phyloP scores from a whole-genome alignment of 2,329 filamentous ascomycete genomes.

The Clarireedia sp. region DNA sequence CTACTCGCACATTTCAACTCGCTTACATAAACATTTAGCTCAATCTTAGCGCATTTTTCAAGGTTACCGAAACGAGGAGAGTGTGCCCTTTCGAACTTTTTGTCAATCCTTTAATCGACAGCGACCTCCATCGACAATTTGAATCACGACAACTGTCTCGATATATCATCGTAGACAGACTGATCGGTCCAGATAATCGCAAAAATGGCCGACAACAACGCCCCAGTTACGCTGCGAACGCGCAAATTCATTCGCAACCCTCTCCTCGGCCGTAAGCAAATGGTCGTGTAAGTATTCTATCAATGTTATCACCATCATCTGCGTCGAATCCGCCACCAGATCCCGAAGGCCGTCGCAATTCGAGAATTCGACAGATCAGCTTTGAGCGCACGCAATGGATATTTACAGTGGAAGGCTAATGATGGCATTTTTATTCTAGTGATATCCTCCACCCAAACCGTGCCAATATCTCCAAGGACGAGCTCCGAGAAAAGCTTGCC shows the following conservation, averaged over 20 bases:
- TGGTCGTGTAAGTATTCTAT: constrained; percentile 80
- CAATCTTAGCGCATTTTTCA: constrained; percentile 16
- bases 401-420: constrained; percentile 14
- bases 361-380: not conserved
- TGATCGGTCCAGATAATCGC: constrained; percentile 35
- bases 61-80: constrained; percentile 12
- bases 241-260: constrained; percentile 99
- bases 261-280: constrained; percentile 97
- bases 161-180: constrained; percentile 25
- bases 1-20: constrained; percentile 11
- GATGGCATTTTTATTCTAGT: constrained; percentile 45
- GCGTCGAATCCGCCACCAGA: constrained; percentile 12
- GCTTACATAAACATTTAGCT: constrained; percentile 16
- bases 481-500: constrained; percentile 91
- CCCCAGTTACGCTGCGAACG: constrained; percentile 80
- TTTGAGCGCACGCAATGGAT: constrained; percentile 3
- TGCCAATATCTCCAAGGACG: constrained; percentile 97
- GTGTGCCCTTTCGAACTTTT: constrained; percentile 10
- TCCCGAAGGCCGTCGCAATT: not conserved
- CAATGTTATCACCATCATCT: constrained; percentile 10
- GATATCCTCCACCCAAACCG: constrained; percentile 99
- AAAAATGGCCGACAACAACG: constrained; percentile 83
- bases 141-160: constrained; percentile 26
- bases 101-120: constrained; percentile 20
- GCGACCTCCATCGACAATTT: constrained; percentile 26